phyloP scores from a whole-genome alignment of 352 stramenopile species.

The Pythium angustatum region DNA sequence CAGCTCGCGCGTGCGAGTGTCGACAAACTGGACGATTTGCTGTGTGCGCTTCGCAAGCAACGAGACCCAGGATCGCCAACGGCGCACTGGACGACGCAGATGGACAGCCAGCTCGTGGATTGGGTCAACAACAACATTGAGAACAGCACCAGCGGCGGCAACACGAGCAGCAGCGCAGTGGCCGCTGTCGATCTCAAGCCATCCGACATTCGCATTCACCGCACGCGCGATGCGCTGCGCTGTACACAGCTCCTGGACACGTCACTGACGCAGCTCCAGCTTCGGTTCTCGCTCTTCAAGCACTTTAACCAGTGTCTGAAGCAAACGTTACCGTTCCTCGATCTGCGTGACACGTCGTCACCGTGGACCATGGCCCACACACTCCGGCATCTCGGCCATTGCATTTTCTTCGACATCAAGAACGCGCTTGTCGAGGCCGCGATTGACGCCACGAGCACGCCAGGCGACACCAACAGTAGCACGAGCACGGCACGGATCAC shows the following conservation, averaged over 20 bases:
- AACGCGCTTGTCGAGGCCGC: conserved; percentile 75
- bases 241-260: conserved; percentile 69
- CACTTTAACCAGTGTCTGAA: conserved; percentile 78
- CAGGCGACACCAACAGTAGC: conserved; percentile 50
- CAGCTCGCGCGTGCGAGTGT: conserved; percentile 54
- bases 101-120: conserved; percentile 86
- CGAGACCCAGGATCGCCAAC: not conserved
- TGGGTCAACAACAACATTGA: conserved; percentile 87
- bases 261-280: conserved; percentile 56
- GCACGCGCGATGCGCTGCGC: conserved; percentile 65
- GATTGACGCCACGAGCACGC: conserved; percentile 71
- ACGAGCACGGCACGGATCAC: conserved; percentile 82
- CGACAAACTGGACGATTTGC: conserved; percentile 40
- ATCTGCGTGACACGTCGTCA: conserved; percentile 72
- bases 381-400: conserved; percentile 75
- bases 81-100: conserved; percentile 52
- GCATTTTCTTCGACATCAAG: conserved; percentile 89
- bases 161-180: conserved; percentile 15
- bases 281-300: conserved; percentile 82
- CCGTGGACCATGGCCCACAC: conserved; percentile 75
- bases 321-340: conserved; percentile 66
- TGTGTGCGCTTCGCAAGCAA: conserved; percentile 17
- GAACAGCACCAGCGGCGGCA: conserved; percentile 25
- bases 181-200: conserved; percentile 68
- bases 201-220: conserved; percentile 69